Percentiles rank a stretch among this genome's conserved stretches.
phyloP scores from a whole-genome alignment of 805 yeast species.

The Brettanomyces anomalus region DNA sequence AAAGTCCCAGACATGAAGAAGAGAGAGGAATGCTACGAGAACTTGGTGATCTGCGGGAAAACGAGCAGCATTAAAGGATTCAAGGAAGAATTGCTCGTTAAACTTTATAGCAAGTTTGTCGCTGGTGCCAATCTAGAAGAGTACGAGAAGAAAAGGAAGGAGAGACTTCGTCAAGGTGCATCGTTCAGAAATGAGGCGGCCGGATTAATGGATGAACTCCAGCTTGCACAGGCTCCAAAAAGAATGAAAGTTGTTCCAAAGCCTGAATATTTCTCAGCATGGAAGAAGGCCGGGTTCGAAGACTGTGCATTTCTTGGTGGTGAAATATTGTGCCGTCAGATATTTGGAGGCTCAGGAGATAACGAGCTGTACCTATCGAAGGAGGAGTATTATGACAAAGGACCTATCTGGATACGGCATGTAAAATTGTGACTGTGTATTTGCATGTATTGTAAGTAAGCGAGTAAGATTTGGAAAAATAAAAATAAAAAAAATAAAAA shows the following conservation, averaged over 20 bases:
- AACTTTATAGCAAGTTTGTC: slow-evolving; percentile 29
- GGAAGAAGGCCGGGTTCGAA: slow-evolving; percentile 77
- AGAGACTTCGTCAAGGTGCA: slow-evolving; percentile 10
- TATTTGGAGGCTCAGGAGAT: slow-evolving; percentile 58
- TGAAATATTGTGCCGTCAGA: slow-evolving; percentile 78
- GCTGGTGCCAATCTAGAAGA: slow-evolving; percentile 13
- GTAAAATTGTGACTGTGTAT: slow-evolving; percentile 15
- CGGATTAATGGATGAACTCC: slow-evolving; percentile 17
- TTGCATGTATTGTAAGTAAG: too few species aligned
- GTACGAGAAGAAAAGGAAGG: slow-evolving; percentile 8
- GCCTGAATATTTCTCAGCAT: slow-evolving; percentile 91
- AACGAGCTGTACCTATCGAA: slow-evolving; percentile 58
- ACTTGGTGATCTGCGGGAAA: slow-evolving; percentile 71
- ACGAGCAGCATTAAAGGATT: slow-evolving; percentile 63
- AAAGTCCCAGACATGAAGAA: slow-evolving; percentile 53
- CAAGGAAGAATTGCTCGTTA: slow-evolving; percentile 54
- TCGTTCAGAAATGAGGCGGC: slow-evolving; percentile 23
- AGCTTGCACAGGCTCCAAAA: slow-evolving; percentile 66
- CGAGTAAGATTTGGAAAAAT: too few species aligned
- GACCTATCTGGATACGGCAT: slow-evolving; percentile 76
- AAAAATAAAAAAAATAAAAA: too few species aligned
- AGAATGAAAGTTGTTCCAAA: slow-evolving; percentile 55
- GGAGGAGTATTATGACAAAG: slow-evolving; percentile 65
- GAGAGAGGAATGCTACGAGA: slow-evolving; percentile 80
- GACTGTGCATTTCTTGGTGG: slow-evolving; percentile 79